These are phyloP conservation scores for Hippophae gyantsensis DNA, from an alignment of 306 rosid species.

Conservation along the genomic window DNA sequence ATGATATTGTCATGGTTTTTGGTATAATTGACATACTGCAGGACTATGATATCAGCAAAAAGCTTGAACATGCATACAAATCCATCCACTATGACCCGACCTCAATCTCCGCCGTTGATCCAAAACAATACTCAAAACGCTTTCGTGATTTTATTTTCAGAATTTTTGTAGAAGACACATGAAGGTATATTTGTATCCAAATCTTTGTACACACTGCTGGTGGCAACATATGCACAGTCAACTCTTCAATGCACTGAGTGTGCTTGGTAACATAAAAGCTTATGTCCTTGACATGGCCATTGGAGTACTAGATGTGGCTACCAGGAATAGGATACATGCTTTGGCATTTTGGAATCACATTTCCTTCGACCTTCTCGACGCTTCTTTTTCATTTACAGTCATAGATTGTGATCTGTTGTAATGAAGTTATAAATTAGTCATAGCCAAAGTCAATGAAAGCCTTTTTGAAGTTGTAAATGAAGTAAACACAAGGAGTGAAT, in stretches of 20 bases:
- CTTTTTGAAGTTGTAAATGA: constrained; percentile 40
- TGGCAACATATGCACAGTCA: constrained; percentile 34
- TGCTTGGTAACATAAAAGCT: constrained; percentile 23
- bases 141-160: constrained; percentile 92
- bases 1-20: constrained; percentile 62
- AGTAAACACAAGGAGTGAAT: constrained; percentile 17
- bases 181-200: constrained; percentile 29
- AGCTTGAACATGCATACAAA: constrained; percentile 94
- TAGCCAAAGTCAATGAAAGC: constrained; percentile 14
- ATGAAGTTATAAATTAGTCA: constrained; percentile 24
- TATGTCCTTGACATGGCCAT: constrained; percentile 18
- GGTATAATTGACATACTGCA: constrained; percentile 93
- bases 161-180: constrained; percentile 78
- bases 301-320: constrained; percentile 28
- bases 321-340: constrained; percentile 16
- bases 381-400: constrained; percentile 22
- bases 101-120: constrained; percentile 92
- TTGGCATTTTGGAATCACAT: constrained; percentile 16
- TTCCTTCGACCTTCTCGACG: constrained; percentile 2
- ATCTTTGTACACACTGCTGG: constrained; percentile 18
- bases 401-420: constrained; percentile 15
- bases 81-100: constrained; percentile 79
- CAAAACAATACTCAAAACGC: constrained; percentile 81
- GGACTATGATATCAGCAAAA: constrained; percentile 91
- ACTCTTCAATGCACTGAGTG: constrained; percentile 13